phyloP scores from a whole-genome alignment of 139 green algal genomes.

The Haematococcus lacustris region DNA sequence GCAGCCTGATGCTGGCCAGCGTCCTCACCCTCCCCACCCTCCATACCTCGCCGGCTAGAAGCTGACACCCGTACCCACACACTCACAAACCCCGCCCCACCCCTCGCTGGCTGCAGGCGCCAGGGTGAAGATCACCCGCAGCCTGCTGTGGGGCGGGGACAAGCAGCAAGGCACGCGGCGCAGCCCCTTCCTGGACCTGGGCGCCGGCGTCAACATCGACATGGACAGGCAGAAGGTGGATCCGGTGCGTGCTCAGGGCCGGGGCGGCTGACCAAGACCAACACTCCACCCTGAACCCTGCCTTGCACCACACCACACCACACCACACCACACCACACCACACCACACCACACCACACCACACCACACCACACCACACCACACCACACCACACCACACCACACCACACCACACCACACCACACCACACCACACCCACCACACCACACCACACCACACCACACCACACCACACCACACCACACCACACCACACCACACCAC shows the following conservation, averaged over 20 bases:
- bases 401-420: no score
- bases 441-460: no score
- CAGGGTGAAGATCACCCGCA: slow-evolving; percentile 54
- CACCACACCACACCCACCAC: no score
- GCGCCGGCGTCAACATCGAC: slow-evolving; percentile 12
- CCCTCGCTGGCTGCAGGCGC: slow-evolving; percentile 22
- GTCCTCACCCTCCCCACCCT: neutral
- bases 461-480: no score
- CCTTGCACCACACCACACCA: no score
- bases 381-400: no score
- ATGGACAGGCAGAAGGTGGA: slow-evolving; percentile 18
- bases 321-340: no score
- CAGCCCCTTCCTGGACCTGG: slow-evolving; percentile 9
- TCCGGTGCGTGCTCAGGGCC: slow-evolving; percentile 10
- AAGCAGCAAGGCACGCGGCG: neutral
- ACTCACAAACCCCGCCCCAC: neutral
- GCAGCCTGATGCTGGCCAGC: neutral
- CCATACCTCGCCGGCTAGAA: neutral
- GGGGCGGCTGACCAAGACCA: no score
- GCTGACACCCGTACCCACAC: neutral
- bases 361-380: no score
- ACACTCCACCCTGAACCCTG: no score
- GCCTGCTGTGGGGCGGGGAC: slow-evolving; percentile 17
- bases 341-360: no score
- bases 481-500: no score